Evolutionary conservation across 1,284 basidiomycete species (phyloP).

Genomic region (Trichosporon coremiiforme): DNA sequence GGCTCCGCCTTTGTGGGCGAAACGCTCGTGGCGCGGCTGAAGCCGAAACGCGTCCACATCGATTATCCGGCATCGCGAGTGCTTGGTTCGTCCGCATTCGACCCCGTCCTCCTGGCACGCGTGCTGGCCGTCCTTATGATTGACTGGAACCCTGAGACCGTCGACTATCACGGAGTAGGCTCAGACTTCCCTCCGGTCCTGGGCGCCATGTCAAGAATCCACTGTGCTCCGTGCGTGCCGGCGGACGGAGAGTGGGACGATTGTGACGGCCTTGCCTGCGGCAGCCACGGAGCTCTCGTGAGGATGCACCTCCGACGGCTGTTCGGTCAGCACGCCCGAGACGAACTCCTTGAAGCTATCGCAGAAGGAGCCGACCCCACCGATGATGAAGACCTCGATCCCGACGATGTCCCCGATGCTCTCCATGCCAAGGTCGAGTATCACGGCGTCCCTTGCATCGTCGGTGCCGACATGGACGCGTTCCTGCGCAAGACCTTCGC

Average conservation of each 20-base stretch:
- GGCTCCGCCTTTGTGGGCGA: constrained; percentile 30
- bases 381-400: constrained; percentile 30
- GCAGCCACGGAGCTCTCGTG: constrained; percentile 24
- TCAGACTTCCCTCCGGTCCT: constrained; percentile 28
- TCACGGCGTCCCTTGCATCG: constrained; percentile 29
- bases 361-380: constrained; percentile 32
- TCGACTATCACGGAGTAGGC: constrained; percentile 27
- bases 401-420: constrained; percentile 26
- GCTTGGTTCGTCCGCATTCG: constrained; percentile 21
- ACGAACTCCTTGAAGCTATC: constrained; percentile 30
- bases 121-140: constrained; percentile 27
- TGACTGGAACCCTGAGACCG: constrained; percentile 27
- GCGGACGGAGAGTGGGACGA: constrained; percentile 15
- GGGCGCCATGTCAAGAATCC: constrained; percentile 22
- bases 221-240: constrained; percentile 24
- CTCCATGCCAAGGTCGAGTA: constrained; percentile 23
- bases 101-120: constrained; percentile 31
- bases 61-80: constrained; percentile 22
- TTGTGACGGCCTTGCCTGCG: constrained; percentile 9
- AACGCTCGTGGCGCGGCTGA: constrained; percentile 28
- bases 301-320: constrained; percentile 29
- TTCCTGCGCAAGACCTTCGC: constrained; percentile 28
- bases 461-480: constrained; percentile 17
- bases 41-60: constrained; percentile 23
- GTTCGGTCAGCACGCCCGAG: constrained; percentile 22